Base-by-base conservation (phyloP, 2,329 filamentous ascomycete genomes). In the Lomentospora prolificans region DNA sequence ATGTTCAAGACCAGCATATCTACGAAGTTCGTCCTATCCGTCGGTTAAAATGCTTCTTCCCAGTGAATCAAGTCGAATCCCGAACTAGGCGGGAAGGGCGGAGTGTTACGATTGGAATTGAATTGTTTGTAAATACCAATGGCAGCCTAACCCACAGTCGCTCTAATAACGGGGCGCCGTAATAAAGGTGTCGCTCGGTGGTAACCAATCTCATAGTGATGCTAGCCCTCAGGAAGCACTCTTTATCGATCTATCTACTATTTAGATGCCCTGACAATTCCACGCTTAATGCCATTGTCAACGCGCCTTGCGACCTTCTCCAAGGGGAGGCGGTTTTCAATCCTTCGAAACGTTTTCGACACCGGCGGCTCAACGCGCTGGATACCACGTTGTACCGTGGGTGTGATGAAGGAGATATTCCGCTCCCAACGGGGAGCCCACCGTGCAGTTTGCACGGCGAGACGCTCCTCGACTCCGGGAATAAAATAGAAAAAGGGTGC, bases 361-460 rank as follows among this genome's bases (percentile, higher is more conserved):
- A 78, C 63, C 19, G 72, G 75, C 1, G 75, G 77, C 63, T 78
- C 70, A 55, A 79, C 70, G 54, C 75, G 72, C 60, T 76, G 74
- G 41, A 78, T 71, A 53, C 73, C 68, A 19, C 69, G 68, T 65
- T 76, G 72, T 27, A 73, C 72, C 14, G 75, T 74, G n/a, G 70
- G 67, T 7, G 70, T 68, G 64, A 82, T 76, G 69, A 75, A 77
- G 59, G 69, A 74, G 64, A 82, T 75, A 67, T 80, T 81, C 55
- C 73, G 71, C 67, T 82, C 79, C 80, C 80, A 83, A 56, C 77
- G 75, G 17, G 79, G 78, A 3, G 79, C 80, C 80, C 80, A 82
- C 62, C 76, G 75, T 57, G 72, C 70, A 3, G 80, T 82, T 66
- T 81, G 78, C 24, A 68, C 67, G 55, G 77, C 74, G 33, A 82